Conservation (phyloP, 495 filamentous ascomycete species). For the Penicillium argentinense region DNA sequence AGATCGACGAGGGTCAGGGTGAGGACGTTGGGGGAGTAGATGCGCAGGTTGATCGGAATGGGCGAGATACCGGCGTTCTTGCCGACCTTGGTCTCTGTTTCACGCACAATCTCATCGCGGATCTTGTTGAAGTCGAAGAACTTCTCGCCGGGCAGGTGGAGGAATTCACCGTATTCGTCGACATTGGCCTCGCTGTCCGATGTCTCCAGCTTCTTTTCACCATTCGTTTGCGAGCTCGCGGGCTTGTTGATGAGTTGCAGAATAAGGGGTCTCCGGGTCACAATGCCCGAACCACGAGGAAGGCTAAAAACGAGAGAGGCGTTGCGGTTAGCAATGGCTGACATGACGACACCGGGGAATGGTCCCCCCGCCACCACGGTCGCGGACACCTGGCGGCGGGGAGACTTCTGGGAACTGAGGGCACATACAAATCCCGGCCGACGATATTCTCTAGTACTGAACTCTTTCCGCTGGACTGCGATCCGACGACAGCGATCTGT, state of each 20-base stretch:
- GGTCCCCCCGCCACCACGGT: slow-evolving; percentile 14
- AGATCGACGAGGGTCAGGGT: slow-evolving; percentile 97
- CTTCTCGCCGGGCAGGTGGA: slow-evolving; percentile 97
- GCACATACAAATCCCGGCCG: slow-evolving; percentile 90
- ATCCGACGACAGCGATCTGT: slow-evolving; percentile 98
- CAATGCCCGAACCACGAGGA: slow-evolving; percentile 96
- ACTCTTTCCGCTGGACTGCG: slow-evolving; percentile 99
- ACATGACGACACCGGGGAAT: slow-evolving; percentile 8
- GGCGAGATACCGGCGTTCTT: slow-evolving; percentile 96
- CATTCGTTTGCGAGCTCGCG: slow-evolving; percentile 65
- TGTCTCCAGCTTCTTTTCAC: slow-evolving; percentile 64
- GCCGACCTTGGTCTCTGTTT: slow-evolving; percentile 96
- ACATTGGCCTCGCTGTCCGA: slow-evolving; percentile 83
- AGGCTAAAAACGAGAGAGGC: slow-evolving; percentile 57
- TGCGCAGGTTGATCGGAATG: slow-evolving; percentile 92
- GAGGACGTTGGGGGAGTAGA: slow-evolving; percentile 97
- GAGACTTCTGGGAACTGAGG: neutral
- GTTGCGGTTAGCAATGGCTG: slow-evolving; percentile 27
- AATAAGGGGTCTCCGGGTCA: slow-evolving; percentile 92
- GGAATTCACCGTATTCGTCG: slow-evolving; percentile 98
- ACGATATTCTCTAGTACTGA: slow-evolving; percentile 99
- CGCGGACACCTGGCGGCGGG: slow-evolving; percentile 1
- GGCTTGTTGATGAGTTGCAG: slow-evolving; percentile 96
- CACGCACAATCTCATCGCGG: slow-evolving; percentile 93
- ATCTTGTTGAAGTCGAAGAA: slow-evolving; percentile 99